Evolutionary conservation across 176 grass and related monocot genomes (phyloP).

Genomic region (Avena atlantica): DNA sequence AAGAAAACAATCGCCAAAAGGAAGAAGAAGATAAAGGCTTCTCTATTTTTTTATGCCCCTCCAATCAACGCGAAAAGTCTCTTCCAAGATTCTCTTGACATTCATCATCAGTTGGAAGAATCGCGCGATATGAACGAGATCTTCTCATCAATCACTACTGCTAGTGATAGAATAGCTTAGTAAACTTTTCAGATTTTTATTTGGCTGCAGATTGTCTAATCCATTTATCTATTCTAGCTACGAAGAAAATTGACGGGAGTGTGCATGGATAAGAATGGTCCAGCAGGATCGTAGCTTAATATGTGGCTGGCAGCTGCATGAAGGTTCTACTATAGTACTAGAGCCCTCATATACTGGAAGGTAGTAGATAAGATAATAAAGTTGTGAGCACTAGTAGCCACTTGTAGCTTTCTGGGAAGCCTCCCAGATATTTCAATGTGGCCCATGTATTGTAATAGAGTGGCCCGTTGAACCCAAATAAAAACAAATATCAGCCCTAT

Average conservation of each 20-base stretch:
- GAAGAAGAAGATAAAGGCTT: background rate
- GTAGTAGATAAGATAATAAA: background rate
- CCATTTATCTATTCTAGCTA: background rate
- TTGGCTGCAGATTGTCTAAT: background rate
- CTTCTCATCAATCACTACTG: background rate
- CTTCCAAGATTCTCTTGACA: constrained; percentile 43
- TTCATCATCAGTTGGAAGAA: constrained; percentile 45
- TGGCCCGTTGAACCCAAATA: too few species aligned
- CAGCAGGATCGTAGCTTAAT: background rate
- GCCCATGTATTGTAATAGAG: background rate
- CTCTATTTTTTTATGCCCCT: constrained; percentile 34
- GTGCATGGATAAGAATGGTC: constrained; percentile 21
- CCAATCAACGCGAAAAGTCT: constrained; percentile 43
- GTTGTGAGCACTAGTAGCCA: background rate
- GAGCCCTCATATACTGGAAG: background rate
- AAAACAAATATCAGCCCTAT: too few species aligned
- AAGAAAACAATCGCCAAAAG: constrained; percentile 27
- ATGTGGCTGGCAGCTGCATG: background rate
- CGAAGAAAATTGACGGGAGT: background rate
- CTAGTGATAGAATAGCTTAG: background rate
- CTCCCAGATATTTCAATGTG: background rate
- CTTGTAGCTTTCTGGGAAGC: background rate
- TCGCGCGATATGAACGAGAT: constrained; percentile 14
- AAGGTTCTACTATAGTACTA: background rate
- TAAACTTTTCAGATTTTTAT: background rate